phyloP scores from a whole-genome alignment of 2,329 filamentous ascomycete genomes.

The Fusarium zealandicum region DNA sequence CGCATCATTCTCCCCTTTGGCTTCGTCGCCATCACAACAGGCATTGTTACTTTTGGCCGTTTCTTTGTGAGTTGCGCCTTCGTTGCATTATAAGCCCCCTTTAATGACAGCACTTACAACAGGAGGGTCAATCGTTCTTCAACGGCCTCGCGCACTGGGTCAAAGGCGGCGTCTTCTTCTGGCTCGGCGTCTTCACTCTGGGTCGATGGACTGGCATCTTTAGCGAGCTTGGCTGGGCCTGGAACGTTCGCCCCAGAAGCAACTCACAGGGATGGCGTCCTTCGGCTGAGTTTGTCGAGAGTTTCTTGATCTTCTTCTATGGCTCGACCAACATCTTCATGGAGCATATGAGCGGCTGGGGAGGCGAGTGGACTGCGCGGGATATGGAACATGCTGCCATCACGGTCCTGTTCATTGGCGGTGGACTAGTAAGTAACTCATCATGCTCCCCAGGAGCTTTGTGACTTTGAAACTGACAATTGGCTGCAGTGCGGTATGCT shows the following conservation, averaged over 20 bases:
- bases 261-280: conserved; percentile 70
- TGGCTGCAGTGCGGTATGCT: conserved; percentile 76
- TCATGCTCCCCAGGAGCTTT: background rate
- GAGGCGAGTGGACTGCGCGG: conserved; percentile 73
- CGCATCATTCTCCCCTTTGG: conserved; percentile 80
- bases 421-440: conserved; percentile 72
- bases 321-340: conserved; percentile 90
- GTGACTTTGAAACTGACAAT: conserved; percentile 31
- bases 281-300: conserved; percentile 89
- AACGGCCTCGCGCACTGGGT: conserved; percentile 91
- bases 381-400: conserved; percentile 95
- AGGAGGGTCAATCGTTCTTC: conserved; percentile 76
- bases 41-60: conserved; percentile 78
- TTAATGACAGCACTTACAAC: conserved; percentile 8
- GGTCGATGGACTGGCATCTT: conserved; percentile 92
- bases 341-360: conserved; percentile 82
- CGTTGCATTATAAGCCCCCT: background rate
- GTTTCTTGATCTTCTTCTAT: conserved; percentile 88
- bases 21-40: conserved; percentile 75
- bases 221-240: conserved; percentile 90
- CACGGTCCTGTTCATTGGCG: conserved; percentile 91
- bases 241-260: conserved; percentile 79
- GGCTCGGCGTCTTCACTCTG: conserved; percentile 86
- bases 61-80: conserved; percentile 73
- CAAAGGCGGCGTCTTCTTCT: conserved; percentile 95